Base-by-base conservation (phyloP, 169 alveolate genomes). In the Babesia ovis region DNA sequence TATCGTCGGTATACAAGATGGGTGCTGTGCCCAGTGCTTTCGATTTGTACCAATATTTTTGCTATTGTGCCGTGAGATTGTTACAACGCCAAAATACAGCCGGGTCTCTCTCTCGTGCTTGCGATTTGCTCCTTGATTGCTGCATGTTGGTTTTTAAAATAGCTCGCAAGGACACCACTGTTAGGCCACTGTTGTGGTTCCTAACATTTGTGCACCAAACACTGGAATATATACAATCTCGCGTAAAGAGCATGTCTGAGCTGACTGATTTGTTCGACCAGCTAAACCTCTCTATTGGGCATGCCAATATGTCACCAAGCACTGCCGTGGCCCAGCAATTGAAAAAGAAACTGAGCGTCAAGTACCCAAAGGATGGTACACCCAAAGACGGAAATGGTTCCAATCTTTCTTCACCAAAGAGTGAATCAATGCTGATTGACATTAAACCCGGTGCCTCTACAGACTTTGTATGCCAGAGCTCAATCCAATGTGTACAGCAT, bases 21-120 rank as follows among this genome's bases (percentile, higher is more conserved):
- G 62, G 37, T 0, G 29, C 9, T n/a, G 74, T 29, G 27, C 4
- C 23, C 5, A 64, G 35, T 34, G 9, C 11, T 3, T 64, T 64
- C 34, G 53, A 46, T 3, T 23, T 50, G 9, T 64, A 64, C 61
- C 74, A 64, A 16, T 64, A 64, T 14, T 56, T 64, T 5, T 64
- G 74, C 50, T 29, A 29, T 29, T n/a, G 32, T 4, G 48, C 51
- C 16, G 29, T 35, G 22, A 27, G 53, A 46, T n/a, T 50, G 8
- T 29, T 43, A 35, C 62, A 32, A 3, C 35, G 37, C 4, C 23
- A 45, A 11, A 64, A 50, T 34, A 6, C 46, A 18, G 41, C 45
- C 8, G 5, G 4, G 29, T 16, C 43, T 46, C 42, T 64, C 48
- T 31, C 37, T 18, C 74, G 61, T 11, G 31, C 48, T 12, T 64